Base-by-base conservation (phyloP, 2,329 filamentous ascomycete species). In the Shiraia bambusicola region DNA sequence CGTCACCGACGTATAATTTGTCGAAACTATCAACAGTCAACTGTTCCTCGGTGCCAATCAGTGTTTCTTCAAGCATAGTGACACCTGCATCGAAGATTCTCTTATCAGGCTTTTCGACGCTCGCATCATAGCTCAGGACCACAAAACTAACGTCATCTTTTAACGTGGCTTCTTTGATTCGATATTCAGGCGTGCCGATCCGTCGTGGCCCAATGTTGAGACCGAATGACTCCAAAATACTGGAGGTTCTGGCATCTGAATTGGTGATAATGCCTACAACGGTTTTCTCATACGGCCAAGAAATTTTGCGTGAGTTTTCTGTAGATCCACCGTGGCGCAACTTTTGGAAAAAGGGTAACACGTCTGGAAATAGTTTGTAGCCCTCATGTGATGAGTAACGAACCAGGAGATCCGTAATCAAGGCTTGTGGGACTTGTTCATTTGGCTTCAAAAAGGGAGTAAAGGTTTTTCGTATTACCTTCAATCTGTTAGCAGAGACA, bases 81-180 rank as follows among this genome's bases (percentile, higher is more conserved):
- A 74, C 70, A 0, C 80, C 82, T 0, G 79, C 75, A 1, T 70
- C 60, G 47, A 85, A 86, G 2, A 86, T 82, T 2, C 58, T 50
- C 7, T 43, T 49, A 37, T 81, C 70, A 0, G 83, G 83, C 59
- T 86, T 86, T 50, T 80, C 78, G 16, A 67, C 58, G 0, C 81
- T 82, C 4, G 80, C 76, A 52, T 84, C 80, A 49, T 85, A 86
- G 13, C 81, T 84, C 59, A 83, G 74, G 45, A 79, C 77, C 6
- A 78, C 71, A 46, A 84, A 83, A 54, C 79, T 75, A 30, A 84
- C 66, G 42, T 77, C 73, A 12, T 59, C 39, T 15, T 42, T 29
- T 10, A 34, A 26, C 2, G 28, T 46, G 11, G 22, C 56, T 42
- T 52, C 57, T 49, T 64, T 69, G 35, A 52, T 28, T 6, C 38